A percentile compares a stretch with the other conserved stretches of the same genome.
Evolutionary conservation across 1,139 yeast species (phyloP).

Genomic region (Geotrichum carabidarum): DNA sequence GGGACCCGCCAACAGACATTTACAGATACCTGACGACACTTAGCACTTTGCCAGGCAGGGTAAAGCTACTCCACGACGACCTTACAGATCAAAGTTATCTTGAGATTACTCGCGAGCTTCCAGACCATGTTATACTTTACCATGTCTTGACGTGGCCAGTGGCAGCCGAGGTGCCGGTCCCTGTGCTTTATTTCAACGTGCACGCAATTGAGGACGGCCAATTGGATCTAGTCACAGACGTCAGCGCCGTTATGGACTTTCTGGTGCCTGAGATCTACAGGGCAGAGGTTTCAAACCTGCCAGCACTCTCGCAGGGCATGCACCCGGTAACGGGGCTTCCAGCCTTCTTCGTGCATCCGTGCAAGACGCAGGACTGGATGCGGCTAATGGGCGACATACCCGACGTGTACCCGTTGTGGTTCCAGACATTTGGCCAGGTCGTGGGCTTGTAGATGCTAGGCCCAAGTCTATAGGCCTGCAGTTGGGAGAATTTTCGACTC

Average conservation of each 20-base stretch:
- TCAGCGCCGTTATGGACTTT: conserved; percentile 21
- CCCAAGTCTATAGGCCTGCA: not conserved
- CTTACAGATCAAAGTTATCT: conserved; percentile 4
- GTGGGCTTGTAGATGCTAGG: conserved; percentile 17
- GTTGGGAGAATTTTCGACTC: not conserved
- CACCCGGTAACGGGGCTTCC: conserved; percentile 37
- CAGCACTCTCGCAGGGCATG: conserved; percentile 31
- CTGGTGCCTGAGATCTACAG: conserved; percentile 19
- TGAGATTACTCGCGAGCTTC: conserved; percentile 4
- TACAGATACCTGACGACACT: not conserved
- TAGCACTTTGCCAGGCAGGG: not conserved
- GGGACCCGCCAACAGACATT: conserved; percentile 1
- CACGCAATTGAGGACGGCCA: conserved; percentile 15
- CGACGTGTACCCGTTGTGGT: conserved; percentile 22
- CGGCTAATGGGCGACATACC: conserved; percentile 8
- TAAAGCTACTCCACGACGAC: not conserved
- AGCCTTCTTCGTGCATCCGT: conserved; percentile 39
- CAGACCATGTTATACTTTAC: conserved; percentile 19
- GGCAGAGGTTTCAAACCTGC: conserved; percentile 1
- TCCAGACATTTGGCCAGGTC: conserved; percentile 29
- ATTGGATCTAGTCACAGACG: conserved; percentile 20
- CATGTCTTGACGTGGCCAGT: conserved; percentile 32
- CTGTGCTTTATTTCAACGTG: conserved; percentile 33
- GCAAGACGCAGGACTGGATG: conserved; percentile 33
- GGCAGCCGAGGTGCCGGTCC: conserved; percentile 21